These are phyloP conservation scores for Chrysoporthe puriensis DNA, from an alignment of 2,329 filamentous ascomycete genomes.

Conservation along the genomic window DNA sequence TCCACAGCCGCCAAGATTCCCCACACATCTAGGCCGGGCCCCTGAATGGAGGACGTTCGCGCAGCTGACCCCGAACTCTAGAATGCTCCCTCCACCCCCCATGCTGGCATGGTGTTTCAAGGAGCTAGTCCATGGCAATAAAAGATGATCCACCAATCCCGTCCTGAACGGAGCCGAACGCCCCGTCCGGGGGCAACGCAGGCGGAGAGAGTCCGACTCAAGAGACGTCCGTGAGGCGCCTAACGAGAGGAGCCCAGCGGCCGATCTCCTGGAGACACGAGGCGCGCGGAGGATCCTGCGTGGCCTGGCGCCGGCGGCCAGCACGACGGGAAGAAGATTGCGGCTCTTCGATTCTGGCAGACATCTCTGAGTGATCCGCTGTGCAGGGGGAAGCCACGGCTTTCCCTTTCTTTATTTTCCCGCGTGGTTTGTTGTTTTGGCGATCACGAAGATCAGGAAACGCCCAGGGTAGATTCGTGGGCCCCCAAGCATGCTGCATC, in stretches of 20 bases:
- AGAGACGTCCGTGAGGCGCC: background rate
- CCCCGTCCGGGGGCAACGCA: conserved; percentile 7
- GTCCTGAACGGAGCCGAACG: conserved; percentile 12
- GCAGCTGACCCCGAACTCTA: conserved; percentile 14
- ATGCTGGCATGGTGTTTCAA: conserved; percentile 26
- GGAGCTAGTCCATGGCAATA: conserved; percentile 15
- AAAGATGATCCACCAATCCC: conserved; percentile 27
- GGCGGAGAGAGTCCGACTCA: background rate
- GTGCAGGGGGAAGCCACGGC: background rate
- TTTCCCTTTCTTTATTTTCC: background rate
- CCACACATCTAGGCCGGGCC: conserved; percentile 5
- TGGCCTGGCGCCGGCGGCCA: background rate
- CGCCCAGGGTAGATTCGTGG: background rate
- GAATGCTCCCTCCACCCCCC: conserved; percentile 6
- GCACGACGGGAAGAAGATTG: background rate
- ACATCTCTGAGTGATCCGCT: background rate
- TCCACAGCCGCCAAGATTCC: background rate
- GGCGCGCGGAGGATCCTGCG: background rate
- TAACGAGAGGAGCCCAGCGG: background rate
- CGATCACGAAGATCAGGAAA: conserved; percentile 14
- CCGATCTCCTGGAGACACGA: background rate
- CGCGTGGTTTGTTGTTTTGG: conserved; percentile 3
- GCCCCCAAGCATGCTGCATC: background rate
- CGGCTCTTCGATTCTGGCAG: background rate
- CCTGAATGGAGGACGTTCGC: background rate